Base-by-base conservation (phyloP, 139 green algal genomes). In the Chlamydomonas schloesseri region DNA sequence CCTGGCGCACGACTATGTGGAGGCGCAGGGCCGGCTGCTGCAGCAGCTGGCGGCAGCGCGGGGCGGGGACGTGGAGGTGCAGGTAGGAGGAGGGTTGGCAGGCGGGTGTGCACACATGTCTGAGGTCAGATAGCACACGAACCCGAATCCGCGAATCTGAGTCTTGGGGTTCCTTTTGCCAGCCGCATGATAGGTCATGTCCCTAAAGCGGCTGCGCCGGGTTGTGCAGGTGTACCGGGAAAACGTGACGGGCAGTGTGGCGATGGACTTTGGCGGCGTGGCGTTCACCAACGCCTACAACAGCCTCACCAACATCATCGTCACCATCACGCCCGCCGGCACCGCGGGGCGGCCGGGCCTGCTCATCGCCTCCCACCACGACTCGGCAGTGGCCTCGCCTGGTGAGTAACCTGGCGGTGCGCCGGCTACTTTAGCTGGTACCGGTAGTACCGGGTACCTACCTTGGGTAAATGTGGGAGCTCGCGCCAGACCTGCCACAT, bases 261-360 rank as follows among this genome's bases (percentile, higher is more conserved):
- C 84, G 21, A 93, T 94, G 91, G 69, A 89, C 21, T 93, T 94
- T 42, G 80, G 92, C 26, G 79, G 89, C 21, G 80, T 91, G 65
- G 77, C 89, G 26, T 84, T 96, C 47, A 89, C 92, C 37, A 96
- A 96, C 57, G 89, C 88, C 8, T 96, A 96, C 87, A 68, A 82
- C n/a, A 91, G 91, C 71, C 81, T 96, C 53, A 91, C 86, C 55
- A 95, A 94, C 58, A 69, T 96, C 5, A 83, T 93, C 9, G 46
- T 96, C 50, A 69, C 60, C 31, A 81, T 96, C 42, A 73, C 72
- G 23, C 84, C 90, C 10, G 29, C 55, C 9, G 76, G 3, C 4
- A 18, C 76, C 14, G 73, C 26, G 31, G 84, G 72, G 9, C 69
- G 60, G 9, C 31, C 68, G 77, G 60, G 36, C 23, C 76, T 91